Evolutionary conservation across 2,329 filamentous ascomycete genomes (phyloP), one percentile per base, ranked within the genome.

Genomic region (Aspergillus thermomutatus): DNA sequence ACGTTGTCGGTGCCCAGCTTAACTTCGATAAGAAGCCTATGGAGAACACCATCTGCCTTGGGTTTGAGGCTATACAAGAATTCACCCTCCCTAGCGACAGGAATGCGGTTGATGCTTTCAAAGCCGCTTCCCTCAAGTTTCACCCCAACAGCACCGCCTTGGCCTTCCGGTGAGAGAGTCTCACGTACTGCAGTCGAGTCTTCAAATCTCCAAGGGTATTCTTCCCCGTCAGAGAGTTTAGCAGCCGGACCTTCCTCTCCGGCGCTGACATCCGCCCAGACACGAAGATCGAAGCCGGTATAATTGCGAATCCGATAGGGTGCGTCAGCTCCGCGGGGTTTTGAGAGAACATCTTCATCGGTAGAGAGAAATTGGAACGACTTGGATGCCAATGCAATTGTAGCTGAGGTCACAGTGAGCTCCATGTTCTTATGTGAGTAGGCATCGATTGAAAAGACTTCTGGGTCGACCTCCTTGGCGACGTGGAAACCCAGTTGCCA

Each of bases 151-250:
- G 90, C 82, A 25, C 91, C 89, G 51, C 87, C 87, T 57, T 86
- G 89, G 7, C 87, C 89, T 70, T 99, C 94, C 0, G 91, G 88
- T 4, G 91, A 87, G 5, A 99, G 80, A 50, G 89, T 96, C 75
- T 99, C 94, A 74, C 94, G 89, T 82, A 97, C 96, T 66, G 94
- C 94, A 63, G 92, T 92, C 77, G 93, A 94, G 64, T 97, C 92
- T 74, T 99, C 94, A 61, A 99, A 99, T 63, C 92, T 88, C 94
- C 94, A 99, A 1, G 93, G 91, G 2, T 86, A 87, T 74, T 99
- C 94, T 67, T 96, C 86, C 8, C 94, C 95, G 68, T 99, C 95
- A 56, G 85, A 84, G 0, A 99, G 80, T 60, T 88, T 92, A 2
- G 90, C 85, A 4, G 87, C 87, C n/a, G 83, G 74, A 2, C 75